phyloP scores from a whole-genome alignment of 352 stramenopile genomes.

The Hyaloperonospora brassicae region DNA sequence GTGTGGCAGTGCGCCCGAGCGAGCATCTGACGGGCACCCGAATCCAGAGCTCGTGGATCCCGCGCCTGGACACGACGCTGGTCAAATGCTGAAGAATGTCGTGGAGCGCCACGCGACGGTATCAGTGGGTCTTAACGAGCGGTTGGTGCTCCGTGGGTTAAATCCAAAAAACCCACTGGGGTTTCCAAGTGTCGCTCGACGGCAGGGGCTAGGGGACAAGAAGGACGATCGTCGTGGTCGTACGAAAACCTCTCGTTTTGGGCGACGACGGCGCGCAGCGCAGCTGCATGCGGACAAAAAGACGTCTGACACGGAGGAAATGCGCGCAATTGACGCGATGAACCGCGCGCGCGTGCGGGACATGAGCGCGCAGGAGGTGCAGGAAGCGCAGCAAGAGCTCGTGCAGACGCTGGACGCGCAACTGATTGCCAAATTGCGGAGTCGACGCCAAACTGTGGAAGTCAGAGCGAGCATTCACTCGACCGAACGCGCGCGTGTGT shows the following conservation, averaged over 20 bases:
- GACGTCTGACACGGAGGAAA: slow-evolving; percentile 26
- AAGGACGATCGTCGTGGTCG: too few relatives aligned
- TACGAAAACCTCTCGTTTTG: slow-evolving; percentile 34
- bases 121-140: slow-evolving; percentile 14
- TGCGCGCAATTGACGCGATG: slow-evolving; percentile 46
- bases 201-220: slow-evolving; percentile 13
- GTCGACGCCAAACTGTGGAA: slow-evolving; percentile 12
- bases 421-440: slow-evolving; percentile 61
- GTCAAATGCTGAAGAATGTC: slow-evolving; percentile 47
- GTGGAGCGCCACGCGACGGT: slow-evolving; percentile 50
- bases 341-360: slow-evolving; percentile 45
- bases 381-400: slow-evolving; percentile 62
- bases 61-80: slow-evolving; percentile 6
- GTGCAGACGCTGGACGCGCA: slow-evolving; percentile 47
- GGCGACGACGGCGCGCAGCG: slow-evolving; percentile 33
- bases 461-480: slow-evolving; percentile 7
- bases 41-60: slow-evolving; percentile 6
- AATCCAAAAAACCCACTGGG: slow-evolving; percentile 28
- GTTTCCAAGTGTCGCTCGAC: slow-evolving; percentile 50
- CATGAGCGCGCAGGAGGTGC: slow-evolving; percentile 67
- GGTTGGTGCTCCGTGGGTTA: too few relatives aligned
- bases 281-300: slow-evolving; percentile 1
- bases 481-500: background rate
- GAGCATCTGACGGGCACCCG: background rate
- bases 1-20: slow-evolving; percentile 1